Conservation (phyloP, 306 rosid species). For the Medicago ruthenica region DNA sequence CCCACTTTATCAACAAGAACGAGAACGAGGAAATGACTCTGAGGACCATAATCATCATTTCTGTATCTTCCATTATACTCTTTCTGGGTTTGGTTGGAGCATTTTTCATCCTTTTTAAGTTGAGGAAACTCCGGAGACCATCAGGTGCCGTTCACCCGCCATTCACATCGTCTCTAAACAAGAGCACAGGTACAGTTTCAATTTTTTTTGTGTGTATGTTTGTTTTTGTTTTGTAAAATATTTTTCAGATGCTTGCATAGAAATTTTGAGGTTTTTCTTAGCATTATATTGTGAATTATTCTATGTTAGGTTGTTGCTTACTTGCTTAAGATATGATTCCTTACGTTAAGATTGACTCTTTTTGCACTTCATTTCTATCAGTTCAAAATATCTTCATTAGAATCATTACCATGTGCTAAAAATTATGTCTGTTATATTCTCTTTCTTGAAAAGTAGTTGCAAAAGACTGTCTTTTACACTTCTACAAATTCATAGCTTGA, state of each 20-base stretch:
- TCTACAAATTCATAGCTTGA: constrained; percentile 3
- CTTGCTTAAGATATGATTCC: constrained; percentile 28
- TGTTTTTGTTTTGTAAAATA: constrained; percentile 23
- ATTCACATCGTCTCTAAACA: constrained; percentile 63
- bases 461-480: not conserved
- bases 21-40: constrained; percentile 59
- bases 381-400: constrained; percentile 8
- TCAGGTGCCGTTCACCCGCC: constrained; percentile 72
- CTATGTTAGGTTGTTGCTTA: constrained; percentile 26
- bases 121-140: constrained; percentile 74
- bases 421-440: constrained; percentile 11
- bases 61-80: constrained; percentile 77
- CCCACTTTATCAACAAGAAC: constrained; percentile 54
- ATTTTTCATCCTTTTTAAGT: constrained; percentile 59
- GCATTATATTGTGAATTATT: constrained; percentile 28
- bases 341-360: not conserved
- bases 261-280: constrained; percentile 13
- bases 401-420: constrained; percentile 8
- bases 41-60: constrained; percentile 65
- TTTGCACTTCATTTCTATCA: constrained; percentile 35
- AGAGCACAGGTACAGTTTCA: constrained; percentile 71
- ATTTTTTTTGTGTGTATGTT: constrained; percentile 9
- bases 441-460: constrained; percentile 3
- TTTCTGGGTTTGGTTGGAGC: constrained; percentile 72
- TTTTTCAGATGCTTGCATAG: constrained; percentile 30